phyloP scores from a whole-genome alignment of 192 early-diverging fungal genomes.

The Podila horticola region DNA sequence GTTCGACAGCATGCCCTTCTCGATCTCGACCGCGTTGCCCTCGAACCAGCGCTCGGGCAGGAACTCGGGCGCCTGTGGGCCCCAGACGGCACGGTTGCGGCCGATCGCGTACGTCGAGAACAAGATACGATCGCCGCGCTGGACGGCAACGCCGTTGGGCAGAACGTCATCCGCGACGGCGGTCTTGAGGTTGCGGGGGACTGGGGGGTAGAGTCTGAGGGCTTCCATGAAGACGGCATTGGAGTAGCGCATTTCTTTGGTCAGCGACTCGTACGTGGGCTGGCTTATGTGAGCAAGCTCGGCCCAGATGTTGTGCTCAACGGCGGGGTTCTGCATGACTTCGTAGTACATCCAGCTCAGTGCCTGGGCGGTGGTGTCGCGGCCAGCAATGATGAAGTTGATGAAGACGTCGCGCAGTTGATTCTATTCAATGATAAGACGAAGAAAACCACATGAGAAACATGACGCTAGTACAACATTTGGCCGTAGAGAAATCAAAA shows the following conservation, averaged over 20 bases:
- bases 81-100: slow-evolving; percentile 66
- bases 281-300: slow-evolving; percentile 31
- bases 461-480: too few species aligned
- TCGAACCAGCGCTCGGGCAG: slow-evolving; percentile 74
- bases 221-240: slow-evolving; percentile 67
- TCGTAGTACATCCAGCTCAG: slow-evolving; percentile 63
- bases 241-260: slow-evolving; percentile 61
- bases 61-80: slow-evolving; percentile 69
- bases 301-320: slow-evolving; percentile 43
- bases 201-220: slow-evolving; percentile 72
- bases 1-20: slow-evolving; percentile 26
- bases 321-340: slow-evolving; percentile 52
- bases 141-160: slow-evolving; percentile 67
- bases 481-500: too few species aligned
- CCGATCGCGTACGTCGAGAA: slow-evolving; percentile 66
- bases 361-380: slow-evolving; percentile 69
- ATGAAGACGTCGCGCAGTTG: slow-evolving; percentile 59
- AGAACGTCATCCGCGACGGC: slow-evolving; percentile 65
- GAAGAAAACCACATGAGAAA: too few species aligned
- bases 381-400: slow-evolving; percentile 59
- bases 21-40: slow-evolving; percentile 22
- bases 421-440: not conserved
- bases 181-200: slow-evolving; percentile 67
- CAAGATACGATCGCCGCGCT: slow-evolving; percentile 57
- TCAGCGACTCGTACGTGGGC: slow-evolving; percentile 38